Conservation (phyloP, 169 alveolate species). For the Toxoplasma gondii region DNA sequence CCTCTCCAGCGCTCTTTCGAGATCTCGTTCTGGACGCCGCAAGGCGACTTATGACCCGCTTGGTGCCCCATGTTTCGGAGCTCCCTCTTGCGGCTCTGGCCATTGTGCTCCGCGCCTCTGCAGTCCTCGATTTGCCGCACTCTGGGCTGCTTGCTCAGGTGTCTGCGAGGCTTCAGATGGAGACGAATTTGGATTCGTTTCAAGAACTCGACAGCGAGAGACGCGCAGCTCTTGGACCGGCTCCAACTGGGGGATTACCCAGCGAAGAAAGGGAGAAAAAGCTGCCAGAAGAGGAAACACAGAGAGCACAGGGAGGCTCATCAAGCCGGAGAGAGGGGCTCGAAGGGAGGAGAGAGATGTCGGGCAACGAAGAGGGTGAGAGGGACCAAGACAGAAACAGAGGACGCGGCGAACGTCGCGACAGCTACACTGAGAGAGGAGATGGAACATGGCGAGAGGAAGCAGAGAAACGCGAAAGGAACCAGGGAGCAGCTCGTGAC, state of each 20-base stretch:
- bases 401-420: not conserved
- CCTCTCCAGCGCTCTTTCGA: not conserved
- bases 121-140: not conserved
- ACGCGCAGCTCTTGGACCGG: too few relatives aligned
- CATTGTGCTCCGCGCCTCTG: not conserved
- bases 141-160: not conserved
- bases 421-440: not conserved
- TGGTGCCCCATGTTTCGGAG: not conserved
- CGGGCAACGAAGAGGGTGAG: not conserved
- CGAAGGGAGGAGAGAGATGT: not conserved
- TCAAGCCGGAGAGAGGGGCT: too few relatives aligned
- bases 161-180: not conserved
- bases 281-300: not conserved
- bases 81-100: not conserved
- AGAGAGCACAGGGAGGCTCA: too few relatives aligned
- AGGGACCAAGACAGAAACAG: not conserved
- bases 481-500: not conserved
- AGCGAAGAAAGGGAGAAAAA: not conserved
- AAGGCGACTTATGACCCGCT: not conserved
- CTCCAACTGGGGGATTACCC: not conserved
- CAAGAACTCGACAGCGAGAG: slow-evolving; percentile 1
- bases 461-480: not conserved
- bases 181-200: not conserved
- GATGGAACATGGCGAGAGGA: not conserved
- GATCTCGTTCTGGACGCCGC: not conserved